phyloP scores from a whole-genome alignment of 2,329 filamentous ascomycete species.

The Aspergillus sp. region DNA sequence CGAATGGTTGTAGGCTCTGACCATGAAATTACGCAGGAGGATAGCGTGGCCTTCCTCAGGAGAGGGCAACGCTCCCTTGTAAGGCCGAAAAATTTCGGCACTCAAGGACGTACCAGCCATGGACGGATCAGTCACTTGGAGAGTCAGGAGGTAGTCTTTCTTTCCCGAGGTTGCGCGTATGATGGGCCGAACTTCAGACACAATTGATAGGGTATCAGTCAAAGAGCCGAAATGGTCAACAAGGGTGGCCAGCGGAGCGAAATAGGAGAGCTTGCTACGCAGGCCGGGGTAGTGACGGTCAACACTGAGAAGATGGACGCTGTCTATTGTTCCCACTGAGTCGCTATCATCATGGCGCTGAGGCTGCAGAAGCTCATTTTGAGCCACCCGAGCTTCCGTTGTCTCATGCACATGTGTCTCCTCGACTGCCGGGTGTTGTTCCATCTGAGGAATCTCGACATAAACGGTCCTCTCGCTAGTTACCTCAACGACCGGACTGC shows the following conservation, averaged over 20 bases:
- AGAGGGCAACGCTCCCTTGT: slow-evolving; percentile 39
- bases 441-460: not conserved
- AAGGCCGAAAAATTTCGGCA: slow-evolving; percentile 44
- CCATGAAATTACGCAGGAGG: slow-evolving; percentile 47
- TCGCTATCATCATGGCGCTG: slow-evolving; percentile 12
- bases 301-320: slow-evolving; percentile 10
- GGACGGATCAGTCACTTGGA: slow-evolving; percentile 46
- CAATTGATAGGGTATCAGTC: slow-evolving; percentile 45
- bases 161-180: slow-evolving; percentile 36
- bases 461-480: not conserved
- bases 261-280: slow-evolving; percentile 44
- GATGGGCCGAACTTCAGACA: slow-evolving; percentile 30
- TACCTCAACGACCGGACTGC: not conserved
- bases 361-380: slow-evolving; percentile 2
- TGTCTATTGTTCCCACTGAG: slow-evolving; percentile 4
- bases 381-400: not conserved
- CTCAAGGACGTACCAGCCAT: slow-evolving; percentile 37
- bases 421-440: too few species aligned
- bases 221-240: slow-evolving; percentile 39
- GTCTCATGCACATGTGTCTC: not conserved
- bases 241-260: slow-evolving; percentile 43
- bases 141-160: slow-evolving; percentile 40
- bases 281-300: slow-evolving; percentile 34
- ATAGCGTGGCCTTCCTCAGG: slow-evolving; percentile 41
- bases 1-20: slow-evolving; percentile 40